Conservation (phyloP, 352 stramenopile species). For the Phytophthora hibernalis region DNA sequence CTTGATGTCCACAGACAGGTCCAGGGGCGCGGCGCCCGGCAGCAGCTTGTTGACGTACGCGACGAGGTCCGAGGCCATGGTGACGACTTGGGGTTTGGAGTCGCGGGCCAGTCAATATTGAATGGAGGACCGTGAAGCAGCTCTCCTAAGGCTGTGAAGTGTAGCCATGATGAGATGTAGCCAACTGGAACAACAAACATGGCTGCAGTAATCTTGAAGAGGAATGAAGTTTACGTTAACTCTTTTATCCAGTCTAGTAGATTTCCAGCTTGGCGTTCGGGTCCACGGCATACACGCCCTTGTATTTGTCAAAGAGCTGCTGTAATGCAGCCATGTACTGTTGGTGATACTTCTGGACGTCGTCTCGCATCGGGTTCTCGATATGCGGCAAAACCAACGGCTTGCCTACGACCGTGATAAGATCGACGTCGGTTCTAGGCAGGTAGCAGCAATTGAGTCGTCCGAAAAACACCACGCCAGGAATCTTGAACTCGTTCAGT, state of each 20-base stretch:
- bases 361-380: constrained; percentile 82
- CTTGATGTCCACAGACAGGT: constrained; percentile 68
- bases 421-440: constrained; percentile 64
- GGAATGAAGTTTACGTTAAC: too few species aligned
- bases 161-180: too few species aligned
- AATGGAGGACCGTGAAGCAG: too few species aligned
- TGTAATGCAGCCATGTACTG: constrained; percentile 87
- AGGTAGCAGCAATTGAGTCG: constrained; percentile 80
- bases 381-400: constrained; percentile 88
- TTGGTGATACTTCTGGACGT: constrained; percentile 91
- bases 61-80: constrained; percentile 66
- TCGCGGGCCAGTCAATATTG: not conserved
- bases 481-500: constrained; percentile 86
- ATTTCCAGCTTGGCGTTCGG: constrained; percentile 60
- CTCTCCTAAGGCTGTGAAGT: too few species aligned
- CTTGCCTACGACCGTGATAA: constrained; percentile 91
- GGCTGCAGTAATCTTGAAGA: too few species aligned
- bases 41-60: constrained; percentile 85
- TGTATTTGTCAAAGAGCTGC: constrained; percentile 89
- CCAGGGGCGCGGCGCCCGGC: constrained; percentile 45
- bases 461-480: constrained; percentile 79
- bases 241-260: too few species aligned
- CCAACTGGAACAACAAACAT: too few species aligned
- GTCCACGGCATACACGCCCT: constrained; percentile 77
- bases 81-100: not conserved